Evolutionary conservation across 352 stramenopile genomes (phyloP).

Genomic region (Phytopythium chamaehyphon): DNA sequence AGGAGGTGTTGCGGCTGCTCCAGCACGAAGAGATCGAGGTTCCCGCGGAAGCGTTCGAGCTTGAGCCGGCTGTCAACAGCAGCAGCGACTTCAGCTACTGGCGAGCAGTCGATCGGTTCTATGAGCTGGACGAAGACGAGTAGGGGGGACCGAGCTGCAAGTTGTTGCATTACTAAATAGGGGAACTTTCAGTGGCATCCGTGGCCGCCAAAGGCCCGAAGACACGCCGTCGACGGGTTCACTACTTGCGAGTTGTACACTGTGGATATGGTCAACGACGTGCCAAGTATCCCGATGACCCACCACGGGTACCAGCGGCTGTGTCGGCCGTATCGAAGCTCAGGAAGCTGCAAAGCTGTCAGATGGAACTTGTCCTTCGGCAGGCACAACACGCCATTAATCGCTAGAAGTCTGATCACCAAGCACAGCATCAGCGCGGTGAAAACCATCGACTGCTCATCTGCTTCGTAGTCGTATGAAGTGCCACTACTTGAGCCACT

Average conservation of each 20-base stretch:
- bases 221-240: constrained; percentile 22
- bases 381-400: constrained; percentile 20
- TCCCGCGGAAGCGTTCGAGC: not conserved
- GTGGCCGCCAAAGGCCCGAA: constrained; percentile 23
- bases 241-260: constrained; percentile 32
- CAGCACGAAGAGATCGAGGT: not conserved
- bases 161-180: constrained; percentile 1
- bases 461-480: constrained; percentile 11
- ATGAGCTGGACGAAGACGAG: constrained; percentile 4
- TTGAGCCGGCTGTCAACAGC: not conserved
- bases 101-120: constrained; percentile 15
- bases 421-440: constrained; percentile 21
- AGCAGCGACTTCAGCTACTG: constrained; percentile 11
- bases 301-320: constrained; percentile 23
- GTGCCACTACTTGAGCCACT: not conserved
- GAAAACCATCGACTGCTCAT: constrained; percentile 24
- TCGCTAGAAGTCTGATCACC: constrained; percentile 19
- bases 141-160: not conserved
- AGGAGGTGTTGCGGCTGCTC: no score
- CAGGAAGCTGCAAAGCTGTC: not conserved
- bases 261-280: constrained; percentile 27
- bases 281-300: constrained; percentile 23
- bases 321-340: constrained; percentile 2
- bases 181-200: constrained; percentile 15
- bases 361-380: constrained; percentile 3